Conservation (phyloP, 1,284 basidiomycete species). For the Xanthoconium separans region DNA sequence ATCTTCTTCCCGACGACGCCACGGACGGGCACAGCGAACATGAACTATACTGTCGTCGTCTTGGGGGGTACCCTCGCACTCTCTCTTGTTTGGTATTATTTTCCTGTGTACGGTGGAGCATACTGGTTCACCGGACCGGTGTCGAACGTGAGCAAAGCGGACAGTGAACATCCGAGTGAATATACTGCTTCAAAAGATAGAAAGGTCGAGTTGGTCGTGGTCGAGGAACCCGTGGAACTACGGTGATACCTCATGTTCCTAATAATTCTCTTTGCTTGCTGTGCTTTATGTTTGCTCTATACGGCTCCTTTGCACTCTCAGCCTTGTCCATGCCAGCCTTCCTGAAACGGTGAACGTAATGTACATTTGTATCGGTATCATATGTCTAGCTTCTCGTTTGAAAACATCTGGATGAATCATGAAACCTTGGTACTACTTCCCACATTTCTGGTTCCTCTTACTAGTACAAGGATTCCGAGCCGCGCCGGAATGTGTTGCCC, state of each 20-base stretch:
- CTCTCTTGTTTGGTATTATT: constrained; percentile 61
- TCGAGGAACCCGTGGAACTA: background rate
- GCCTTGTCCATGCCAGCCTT: background rate
- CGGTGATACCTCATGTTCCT: background rate
- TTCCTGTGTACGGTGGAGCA: constrained; percentile 64
- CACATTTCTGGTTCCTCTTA: no score
- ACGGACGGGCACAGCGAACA: constrained; percentile 41
- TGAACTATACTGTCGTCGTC: constrained; percentile 72
- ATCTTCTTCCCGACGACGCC: constrained; percentile 64
- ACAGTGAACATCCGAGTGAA: background rate
- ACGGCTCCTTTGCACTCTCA: background rate
- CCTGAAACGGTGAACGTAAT: no score
- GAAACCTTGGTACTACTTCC: no score
- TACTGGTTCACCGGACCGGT: constrained; percentile 69
- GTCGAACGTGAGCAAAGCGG: constrained; percentile 32
- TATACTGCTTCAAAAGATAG: constrained; percentile 2
- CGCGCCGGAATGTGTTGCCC: no score
- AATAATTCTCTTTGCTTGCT: background rate
- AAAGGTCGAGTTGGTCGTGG: background rate
- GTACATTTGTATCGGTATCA: no score
- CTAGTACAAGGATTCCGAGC: no score
- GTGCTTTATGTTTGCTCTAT: background rate
- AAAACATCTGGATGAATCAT: no score
- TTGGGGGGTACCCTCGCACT: constrained; percentile 53
- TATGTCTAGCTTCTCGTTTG: no score